Evolutionary conservation across 2,329 filamentous ascomycete species (phyloP).

Genomic region (Macrophomina tecta): DNA sequence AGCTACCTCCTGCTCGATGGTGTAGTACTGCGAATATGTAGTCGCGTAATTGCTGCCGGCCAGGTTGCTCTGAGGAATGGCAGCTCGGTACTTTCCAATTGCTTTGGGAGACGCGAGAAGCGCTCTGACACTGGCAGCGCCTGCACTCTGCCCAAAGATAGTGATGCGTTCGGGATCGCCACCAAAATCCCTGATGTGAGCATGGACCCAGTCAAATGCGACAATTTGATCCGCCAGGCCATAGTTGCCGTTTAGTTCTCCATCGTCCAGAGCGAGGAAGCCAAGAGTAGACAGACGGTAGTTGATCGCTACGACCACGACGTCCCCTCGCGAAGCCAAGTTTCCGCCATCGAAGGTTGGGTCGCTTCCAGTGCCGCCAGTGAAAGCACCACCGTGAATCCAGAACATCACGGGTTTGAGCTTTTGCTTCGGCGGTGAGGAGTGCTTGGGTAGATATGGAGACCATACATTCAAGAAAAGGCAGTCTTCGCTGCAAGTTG

Average conservation of each 20-base stretch:
- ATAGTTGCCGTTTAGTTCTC: conserved; percentile 53
- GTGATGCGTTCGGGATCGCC: conserved; percentile 51
- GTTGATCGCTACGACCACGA: conserved; percentile 52
- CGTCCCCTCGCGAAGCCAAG: conserved; percentile 35
- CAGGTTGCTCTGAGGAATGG: conserved; percentile 47
- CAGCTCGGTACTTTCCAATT: conserved; percentile 55
- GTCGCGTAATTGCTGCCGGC: conserved; percentile 35
- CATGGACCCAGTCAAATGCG: conserved; percentile 57
- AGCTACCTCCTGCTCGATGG: conserved; percentile 35
- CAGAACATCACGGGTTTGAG: conserved; percentile 57
- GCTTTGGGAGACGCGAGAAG: conserved; percentile 57
- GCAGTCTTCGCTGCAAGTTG: conserved; percentile 50
- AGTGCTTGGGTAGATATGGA: conserved; percentile 39
- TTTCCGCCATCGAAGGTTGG: conserved; percentile 37
- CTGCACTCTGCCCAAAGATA: conserved; percentile 35
- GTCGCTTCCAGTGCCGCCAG: conserved; percentile 50
- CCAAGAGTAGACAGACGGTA: conserved; percentile 48
- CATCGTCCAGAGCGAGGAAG: conserved; percentile 46
- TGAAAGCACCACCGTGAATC: conserved; percentile 54
- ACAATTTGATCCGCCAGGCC: conserved; percentile 58
- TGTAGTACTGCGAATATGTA: conserved; percentile 36
- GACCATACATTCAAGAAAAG: conserved; percentile 51
- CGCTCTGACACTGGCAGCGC: conserved; percentile 50
- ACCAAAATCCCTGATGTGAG: conserved; percentile 47
- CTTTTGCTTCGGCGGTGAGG: conserved; percentile 32